These are phyloP conservation scores for Aotearoamyces nothofagi DNA, from an alignment of 2,329 filamentous ascomycete species.

Conservation along the genomic window DNA sequence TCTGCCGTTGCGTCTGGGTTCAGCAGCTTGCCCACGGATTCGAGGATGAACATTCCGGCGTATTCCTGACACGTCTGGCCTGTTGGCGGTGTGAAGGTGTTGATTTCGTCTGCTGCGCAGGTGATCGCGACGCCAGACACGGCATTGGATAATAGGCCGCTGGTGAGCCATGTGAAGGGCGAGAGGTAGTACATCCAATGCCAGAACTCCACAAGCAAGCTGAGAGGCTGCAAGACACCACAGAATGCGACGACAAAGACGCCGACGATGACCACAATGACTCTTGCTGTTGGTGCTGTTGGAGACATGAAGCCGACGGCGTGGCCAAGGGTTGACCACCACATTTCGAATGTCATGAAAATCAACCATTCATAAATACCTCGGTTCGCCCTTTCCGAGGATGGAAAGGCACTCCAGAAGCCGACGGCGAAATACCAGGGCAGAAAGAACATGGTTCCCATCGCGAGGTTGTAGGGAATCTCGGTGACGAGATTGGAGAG, in stretches of 20 bases:
- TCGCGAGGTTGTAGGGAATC: slow-evolving; percentile 53
- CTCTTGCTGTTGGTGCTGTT: slow-evolving; percentile 60
- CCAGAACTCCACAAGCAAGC: slow-evolving; percentile 28
- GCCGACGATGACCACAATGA: slow-evolving; percentile 50
- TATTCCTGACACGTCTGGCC: slow-evolving; percentile 51
- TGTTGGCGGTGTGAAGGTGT: slow-evolving; percentile 47
- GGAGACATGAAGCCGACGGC: slow-evolving; percentile 55
- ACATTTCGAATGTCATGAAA: slow-evolving; percentile 48
- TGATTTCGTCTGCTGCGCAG: slow-evolving; percentile 37
- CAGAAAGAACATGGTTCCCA: slow-evolving; percentile 51
- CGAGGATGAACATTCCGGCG: slow-evolving; percentile 39
- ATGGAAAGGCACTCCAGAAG: slow-evolving; percentile 47
- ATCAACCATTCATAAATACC: slow-evolving; percentile 42
- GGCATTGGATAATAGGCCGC: slow-evolving; percentile 50
- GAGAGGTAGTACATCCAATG: slow-evolving; percentile 33
- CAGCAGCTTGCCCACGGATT: slow-evolving; percentile 43
- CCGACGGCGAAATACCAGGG: slow-evolving; percentile 53
- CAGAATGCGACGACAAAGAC: slow-evolving; percentile 56
- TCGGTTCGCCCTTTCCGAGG: slow-evolving; percentile 14
- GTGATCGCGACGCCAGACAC: slow-evolving; percentile 33
- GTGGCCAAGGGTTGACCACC: slow-evolving; percentile 49
- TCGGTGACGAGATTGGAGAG: slow-evolving; percentile 60
- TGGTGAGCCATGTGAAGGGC: slow-evolving; percentile 57
- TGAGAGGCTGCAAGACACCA: slow-evolving; percentile 35
- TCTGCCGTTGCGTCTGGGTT: slow-evolving; percentile 39